Base-by-base conservation (phyloP, 257 asterid species). In the Nicotiana undulata region DNA sequence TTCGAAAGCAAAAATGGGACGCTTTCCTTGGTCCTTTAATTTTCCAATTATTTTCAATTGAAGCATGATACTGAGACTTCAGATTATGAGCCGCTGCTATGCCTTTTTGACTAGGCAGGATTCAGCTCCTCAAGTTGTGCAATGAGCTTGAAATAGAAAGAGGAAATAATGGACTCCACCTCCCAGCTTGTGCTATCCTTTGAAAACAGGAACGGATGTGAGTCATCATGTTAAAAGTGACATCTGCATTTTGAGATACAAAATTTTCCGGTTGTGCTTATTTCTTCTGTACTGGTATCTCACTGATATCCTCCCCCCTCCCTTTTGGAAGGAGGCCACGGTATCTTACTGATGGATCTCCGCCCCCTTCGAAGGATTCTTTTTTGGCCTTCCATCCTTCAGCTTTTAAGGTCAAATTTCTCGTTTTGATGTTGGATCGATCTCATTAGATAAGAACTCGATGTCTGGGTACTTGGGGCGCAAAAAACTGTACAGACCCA, bases 121-220 rank as follows among this genome's bases (percentile, higher is more conserved):
- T 67, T 67, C 55, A 32, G 52, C 75, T 67, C 76, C 76, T 67
- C 55, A n/a, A 18, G 5, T 8, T 67, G 20, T 18, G 16, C 31
- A 66, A 51, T 32, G 26, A 66, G 26, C 56, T 37, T 68, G 56
- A 4, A 20, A 68, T 20, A 66, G 17, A 10, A 64, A 5, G 18
- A 58, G 11, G 29, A 37, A 26, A 68, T 68, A n/a, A n/a, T n/a
- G 56, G 76, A 68, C 17, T 68, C 76, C 56, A 68, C 76, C 76
- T 37, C 55, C 76, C 56, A 40, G 16, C 56, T 37, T 68, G n/a
- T 68, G 75, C 76, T 68, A 68, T 68, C 56, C 76, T 26, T 68
- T n/a, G n/a, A 68, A 68, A 20, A 34, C 2, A 67, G 55, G 5
- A 18, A 52, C 5, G 4, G 29, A 51, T 51, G 55, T 51, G 55